Conservation (phyloP, 148 eudicot species). For the Persicaria maculosa region DNA sequence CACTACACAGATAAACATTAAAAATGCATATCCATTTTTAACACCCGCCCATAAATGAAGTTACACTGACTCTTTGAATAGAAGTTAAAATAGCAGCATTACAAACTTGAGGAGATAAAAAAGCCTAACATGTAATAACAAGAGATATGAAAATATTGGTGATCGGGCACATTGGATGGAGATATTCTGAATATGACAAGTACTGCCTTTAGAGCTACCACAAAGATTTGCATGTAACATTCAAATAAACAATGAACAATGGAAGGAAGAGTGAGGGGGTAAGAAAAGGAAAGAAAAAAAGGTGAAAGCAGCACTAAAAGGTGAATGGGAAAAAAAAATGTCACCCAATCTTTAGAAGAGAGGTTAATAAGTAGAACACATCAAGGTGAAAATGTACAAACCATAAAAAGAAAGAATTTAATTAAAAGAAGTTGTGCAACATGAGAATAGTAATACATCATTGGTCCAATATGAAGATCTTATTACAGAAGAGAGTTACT, state of each 20-base stretch:
- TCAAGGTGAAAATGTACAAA: not conserved
- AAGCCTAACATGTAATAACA: not conserved
- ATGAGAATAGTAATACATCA: not conserved
- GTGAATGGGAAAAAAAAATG: not conserved
- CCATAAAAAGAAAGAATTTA: not conserved
- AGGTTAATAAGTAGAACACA: not conserved
- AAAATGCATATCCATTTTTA: too few relatives aligned
- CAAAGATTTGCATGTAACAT: not conserved
- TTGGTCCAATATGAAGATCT: not conserved
- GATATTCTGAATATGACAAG: not conserved
- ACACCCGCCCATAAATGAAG: not conserved
- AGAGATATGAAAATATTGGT: not conserved
- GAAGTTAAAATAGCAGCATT: not conserved
- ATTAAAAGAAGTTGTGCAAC: not conserved
- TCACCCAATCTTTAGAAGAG: not conserved
- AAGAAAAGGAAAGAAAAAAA: not conserved
- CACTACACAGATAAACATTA: not conserved
- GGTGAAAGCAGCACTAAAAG: too few relatives aligned
- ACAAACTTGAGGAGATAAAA: not conserved
- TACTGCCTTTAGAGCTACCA: not conserved
- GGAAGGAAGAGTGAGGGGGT: not conserved
- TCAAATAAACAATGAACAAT: not conserved
- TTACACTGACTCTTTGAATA: not conserved
- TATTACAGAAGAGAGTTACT: conserved; percentile 1
- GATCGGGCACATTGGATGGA: not conserved